Percentiles rank a stretch among this genome's conserved stretches.
phyloP scores from a whole-genome alignment of 257 asterid genomes.

The Nicotiana noctiflora region DNA sequence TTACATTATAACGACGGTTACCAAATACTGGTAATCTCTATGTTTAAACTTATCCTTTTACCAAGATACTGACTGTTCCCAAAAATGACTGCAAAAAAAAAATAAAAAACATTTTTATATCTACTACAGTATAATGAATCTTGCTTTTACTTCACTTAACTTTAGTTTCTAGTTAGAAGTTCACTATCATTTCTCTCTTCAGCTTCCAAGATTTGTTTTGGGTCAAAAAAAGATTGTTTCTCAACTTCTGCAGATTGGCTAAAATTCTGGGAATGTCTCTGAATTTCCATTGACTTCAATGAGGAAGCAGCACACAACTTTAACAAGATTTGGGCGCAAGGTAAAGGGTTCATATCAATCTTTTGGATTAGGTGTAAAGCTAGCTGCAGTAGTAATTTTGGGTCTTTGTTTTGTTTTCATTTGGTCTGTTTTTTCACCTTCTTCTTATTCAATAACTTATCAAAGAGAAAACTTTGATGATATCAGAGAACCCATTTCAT shows the following conservation, averaged over 20 bases:
- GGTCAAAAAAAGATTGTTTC: neutral
- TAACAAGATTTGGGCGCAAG: conserved; percentile 75
- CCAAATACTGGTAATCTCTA: no score
- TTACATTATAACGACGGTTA: neutral
- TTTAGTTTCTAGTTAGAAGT: conserved; percentile 18
- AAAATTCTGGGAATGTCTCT: neutral
- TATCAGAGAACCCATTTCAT: conserved; percentile 52
- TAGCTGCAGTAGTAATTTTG: conserved; percentile 57
- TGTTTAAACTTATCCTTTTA: neutral
- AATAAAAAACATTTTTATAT: neutral
- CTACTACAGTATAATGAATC: conserved; percentile 35
- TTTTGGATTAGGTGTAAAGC: conserved; percentile 61
- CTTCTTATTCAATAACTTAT: conserved; percentile 55
- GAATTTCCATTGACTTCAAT: conserved; percentile 14
- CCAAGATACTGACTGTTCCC: neutral
- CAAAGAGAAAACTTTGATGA: conserved; percentile 85
- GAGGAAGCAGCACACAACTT: conserved; percentile 40
- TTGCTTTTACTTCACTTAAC: conserved; percentile 26
- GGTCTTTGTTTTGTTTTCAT: conserved; percentile 80
- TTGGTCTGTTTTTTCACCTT: conserved; percentile 70
- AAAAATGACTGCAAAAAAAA: neutral
- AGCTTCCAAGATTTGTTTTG: neutral
- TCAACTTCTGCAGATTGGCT: no score
- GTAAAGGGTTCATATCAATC: conserved; percentile 78
- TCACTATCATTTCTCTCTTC: conserved; percentile 16